Evolutionary conservation across 2,329 filamentous ascomycete genomes (phyloP), one percentile per base, ranked within the genome.

Genomic region (Didymella segeticola): DNA sequence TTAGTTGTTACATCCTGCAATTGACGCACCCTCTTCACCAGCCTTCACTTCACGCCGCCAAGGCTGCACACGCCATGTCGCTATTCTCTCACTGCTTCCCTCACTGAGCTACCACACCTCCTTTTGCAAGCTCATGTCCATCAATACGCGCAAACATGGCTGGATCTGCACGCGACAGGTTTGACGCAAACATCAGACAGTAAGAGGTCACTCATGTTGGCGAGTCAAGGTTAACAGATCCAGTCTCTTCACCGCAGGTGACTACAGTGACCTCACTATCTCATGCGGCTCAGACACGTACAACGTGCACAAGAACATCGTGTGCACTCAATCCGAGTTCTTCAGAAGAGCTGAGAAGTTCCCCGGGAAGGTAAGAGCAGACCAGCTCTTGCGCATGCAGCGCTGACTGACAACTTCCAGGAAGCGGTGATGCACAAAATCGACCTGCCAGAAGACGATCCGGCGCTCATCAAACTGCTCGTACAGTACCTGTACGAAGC

Each of bases 401-500:
- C n/a, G n/a, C n/a, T n/a, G n/a, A n/a, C 14, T 36, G 17, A 43
- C n/a, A 17, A 3, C 1, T 27, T 14, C 8, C 2, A 26, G 50
- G 27, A 39, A 33, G 22, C 9, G 15, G 4, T 8, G 29, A 14
- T 26, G 2, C 2, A 5, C 6, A 20, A 33, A 2, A 57, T 60
- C 6, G 22, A 63, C 14, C 39, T 61, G 0, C 42, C 57, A 1
- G 55, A 64, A 1, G 62, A 63, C n/a, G 55, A 65, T 0, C 53
- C 62, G 1, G 47, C 23, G 0, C 34, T 49, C 1, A 23, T 66
- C 1, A 56, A 57, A 25, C 42, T 57, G 1, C 39, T 64, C 12
- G n/a, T 66, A 0, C 31, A 58, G 25, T 68, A 58, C 30, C 25
- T 64, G n/a, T 68, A 66, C 43, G 56, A 66, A 23, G 39, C 31